Conservation (phyloP, 2,329 filamentous ascomycete genomes). For the Fusarium sp. region DNA sequence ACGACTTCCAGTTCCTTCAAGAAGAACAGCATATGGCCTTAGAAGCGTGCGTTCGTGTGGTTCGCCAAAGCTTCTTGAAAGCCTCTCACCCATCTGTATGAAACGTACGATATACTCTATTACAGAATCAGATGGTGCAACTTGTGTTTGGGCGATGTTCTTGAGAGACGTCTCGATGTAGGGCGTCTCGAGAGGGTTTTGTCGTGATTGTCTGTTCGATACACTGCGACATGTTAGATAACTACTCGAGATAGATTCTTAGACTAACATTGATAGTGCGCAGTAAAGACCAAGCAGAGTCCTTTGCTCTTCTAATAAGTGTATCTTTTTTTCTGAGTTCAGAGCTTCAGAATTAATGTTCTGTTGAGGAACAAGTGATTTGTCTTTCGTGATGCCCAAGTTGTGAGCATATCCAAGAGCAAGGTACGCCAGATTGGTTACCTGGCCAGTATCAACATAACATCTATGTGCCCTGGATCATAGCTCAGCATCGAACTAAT, state of each 20-base stretch:
- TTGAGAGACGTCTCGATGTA: slow-evolving; percentile 51
- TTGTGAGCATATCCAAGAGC: slow-evolving; percentile 56
- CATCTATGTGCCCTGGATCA: slow-evolving; percentile 49
- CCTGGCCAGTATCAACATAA: slow-evolving; percentile 50
- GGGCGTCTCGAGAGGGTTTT: slow-evolving; percentile 47
- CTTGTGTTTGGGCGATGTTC: slow-evolving; percentile 42
- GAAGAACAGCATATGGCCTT: slow-evolving; percentile 47
- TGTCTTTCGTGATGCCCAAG: slow-evolving; percentile 48
- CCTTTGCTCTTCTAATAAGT: slow-evolving; percentile 53
- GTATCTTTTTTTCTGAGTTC: slow-evolving; percentile 34
- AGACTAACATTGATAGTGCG: slow-evolving; percentile 52
- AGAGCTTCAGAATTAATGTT: slow-evolving; percentile 13
- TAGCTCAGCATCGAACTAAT: not conserved
- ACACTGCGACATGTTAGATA: slow-evolving; percentile 42
- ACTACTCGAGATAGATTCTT: not conserved
- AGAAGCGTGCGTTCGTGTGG: slow-evolving; percentile 44
- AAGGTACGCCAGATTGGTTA: slow-evolving; percentile 53
- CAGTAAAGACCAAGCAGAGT: slow-evolving; percentile 55
- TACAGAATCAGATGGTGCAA: slow-evolving; percentile 46
- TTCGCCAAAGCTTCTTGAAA: slow-evolving; percentile 49
- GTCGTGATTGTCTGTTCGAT: slow-evolving; percentile 52
- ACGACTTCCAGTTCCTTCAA: slow-evolving; percentile 48
- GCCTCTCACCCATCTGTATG: slow-evolving; percentile 49
- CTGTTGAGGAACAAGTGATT: slow-evolving; percentile 9
- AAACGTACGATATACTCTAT: slow-evolving; percentile 51